Evolutionary conservation across 768 basidiomycete genomes (phyloP), one percentile per base, ranked within the genome.

Genomic region (Exsudoporus frostii): DNA sequence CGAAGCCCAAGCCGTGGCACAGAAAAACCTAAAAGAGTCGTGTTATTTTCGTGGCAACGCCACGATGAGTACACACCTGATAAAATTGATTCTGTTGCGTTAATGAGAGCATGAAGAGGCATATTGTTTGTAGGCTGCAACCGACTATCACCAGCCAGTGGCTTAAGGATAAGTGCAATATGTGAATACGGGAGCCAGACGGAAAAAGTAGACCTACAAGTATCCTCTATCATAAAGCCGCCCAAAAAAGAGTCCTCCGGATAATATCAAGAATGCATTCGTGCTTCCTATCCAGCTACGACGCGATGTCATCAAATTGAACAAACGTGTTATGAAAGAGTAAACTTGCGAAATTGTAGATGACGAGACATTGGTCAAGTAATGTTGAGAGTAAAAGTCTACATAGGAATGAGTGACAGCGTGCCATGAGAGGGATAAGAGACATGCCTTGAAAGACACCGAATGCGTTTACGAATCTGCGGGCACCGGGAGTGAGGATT

Each of bases 211-310:
- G 15, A 50, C 74, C 22, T 55, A 76, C 77, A 80, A 81, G 64
- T 79, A 76, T 33, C 81, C 82, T 11, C 64, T 70, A 48, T 83
- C 82, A 56, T 78, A 77, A 5, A 75, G 70, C n/a, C 74, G 71
- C 4, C 82, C 81, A 17, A 76, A 71, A 40, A 81, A 58, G 27
- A 80, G 63, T 1, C 80, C 79, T 33, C 71, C 69, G 0, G 74
- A 72, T 19, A 81, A 57, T 6, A 75, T 61, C 15, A 82, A 59
- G 43, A 78, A 73, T 2, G 79, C 58, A 50, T 81, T 78, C 5
- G 74, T 68, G 45, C 80, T 79, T 24, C 81, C 81, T 56, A 83
- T 76, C 72, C 71, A 76, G 6, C 71, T 74, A 51, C 33, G 45
- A 45, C 1, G 22, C 11, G 17, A n/a, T 7, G 38, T 24, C 8